These are phyloP conservation scores for Cladophialophora bantiana DNA, from an alignment of 2,329 filamentous ascomycete genomes.

Conservation along the genomic window DNA sequence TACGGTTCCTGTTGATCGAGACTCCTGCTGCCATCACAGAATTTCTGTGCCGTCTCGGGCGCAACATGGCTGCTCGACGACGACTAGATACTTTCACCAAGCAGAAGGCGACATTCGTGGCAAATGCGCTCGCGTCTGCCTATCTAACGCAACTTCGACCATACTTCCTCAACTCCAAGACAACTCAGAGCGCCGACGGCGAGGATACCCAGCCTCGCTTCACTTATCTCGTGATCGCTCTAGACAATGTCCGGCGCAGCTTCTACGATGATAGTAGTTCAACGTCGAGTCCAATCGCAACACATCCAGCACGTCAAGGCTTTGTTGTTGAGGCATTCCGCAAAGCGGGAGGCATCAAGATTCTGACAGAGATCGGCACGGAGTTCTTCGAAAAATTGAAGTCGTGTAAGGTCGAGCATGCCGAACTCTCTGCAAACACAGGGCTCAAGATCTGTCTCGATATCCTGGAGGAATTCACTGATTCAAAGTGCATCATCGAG, in stretches of 20 bases:
- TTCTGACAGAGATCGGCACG: conserved; percentile 74
- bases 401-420: conserved; percentile 53
- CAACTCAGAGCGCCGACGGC: conserved; percentile 48
- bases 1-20: conserved; percentile 78
- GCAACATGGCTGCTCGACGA: conserved; percentile 77
- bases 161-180: conserved; percentile 52
- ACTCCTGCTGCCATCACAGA: conserved; percentile 81
- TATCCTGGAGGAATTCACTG: conserved; percentile 67
- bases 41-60: conserved; percentile 85
- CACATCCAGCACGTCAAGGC: conserved; percentile 55
- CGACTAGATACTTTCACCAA: conserved; percentile 70
- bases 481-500: conserved; percentile 80
- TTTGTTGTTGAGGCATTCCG: conserved; percentile 88
- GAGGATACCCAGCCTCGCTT: conserved; percentile 68
- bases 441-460: conserved; percentile 83
- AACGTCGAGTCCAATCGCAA: conserved; percentile 21
- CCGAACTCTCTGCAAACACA: conserved; percentile 61
- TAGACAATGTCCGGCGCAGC: conserved; percentile 67
- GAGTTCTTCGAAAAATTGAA: conserved; percentile 69
- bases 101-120: conserved; percentile 67
- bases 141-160: conserved; percentile 71
- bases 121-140: conserved; percentile 74
- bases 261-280: conserved; percentile 38
- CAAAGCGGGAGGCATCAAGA: conserved; percentile 75
- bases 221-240: conserved; percentile 80